Percentiles rank a stretch among this genome's conserved stretches.
Conservation (phyloP, 2,329 filamentous ascomycete genomes). For the Aspergillus ruber region DNA sequence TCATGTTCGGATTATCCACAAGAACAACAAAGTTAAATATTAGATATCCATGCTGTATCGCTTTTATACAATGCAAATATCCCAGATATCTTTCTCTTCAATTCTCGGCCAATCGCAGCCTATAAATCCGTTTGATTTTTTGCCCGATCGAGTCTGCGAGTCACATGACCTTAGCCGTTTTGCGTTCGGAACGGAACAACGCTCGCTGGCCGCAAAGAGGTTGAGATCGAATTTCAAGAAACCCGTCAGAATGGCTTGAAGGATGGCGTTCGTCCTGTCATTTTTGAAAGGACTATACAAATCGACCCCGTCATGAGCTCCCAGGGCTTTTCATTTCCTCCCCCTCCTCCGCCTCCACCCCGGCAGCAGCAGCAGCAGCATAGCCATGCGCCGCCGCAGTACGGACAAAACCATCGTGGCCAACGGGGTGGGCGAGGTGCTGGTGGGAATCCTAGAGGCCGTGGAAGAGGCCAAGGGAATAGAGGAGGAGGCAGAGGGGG, state of each 20-base stretch:
- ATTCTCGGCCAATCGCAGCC: constrained; percentile 14
- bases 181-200: constrained; percentile 20
- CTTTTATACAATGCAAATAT: background rate
- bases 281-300: constrained; percentile 16
- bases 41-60: background rate
- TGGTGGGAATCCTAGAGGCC: constrained; percentile 24
- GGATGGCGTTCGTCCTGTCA: constrained; percentile 19
- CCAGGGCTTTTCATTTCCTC: constrained; percentile 42
- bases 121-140: constrained; percentile 9
- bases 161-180: constrained; percentile 11
- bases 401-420: constrained; percentile 20
- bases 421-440: constrained; percentile 22
- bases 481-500: constrained; percentile 22
- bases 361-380: constrained; percentile 15
- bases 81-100: background rate
- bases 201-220: background rate
- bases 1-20: constrained; percentile 11
- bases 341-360: constrained; percentile 39
- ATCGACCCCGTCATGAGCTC: constrained; percentile 30
- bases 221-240: background rate
- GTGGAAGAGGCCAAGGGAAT: constrained; percentile 30
- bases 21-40: background rate
- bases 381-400: constrained; percentile 14
- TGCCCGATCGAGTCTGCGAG: background rate
- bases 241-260: constrained; percentile 17